These are phyloP conservation scores for Hydnomerulius pinastri DNA, from an alignment of 768 basidiomycete species.

Conservation along the genomic window DNA sequence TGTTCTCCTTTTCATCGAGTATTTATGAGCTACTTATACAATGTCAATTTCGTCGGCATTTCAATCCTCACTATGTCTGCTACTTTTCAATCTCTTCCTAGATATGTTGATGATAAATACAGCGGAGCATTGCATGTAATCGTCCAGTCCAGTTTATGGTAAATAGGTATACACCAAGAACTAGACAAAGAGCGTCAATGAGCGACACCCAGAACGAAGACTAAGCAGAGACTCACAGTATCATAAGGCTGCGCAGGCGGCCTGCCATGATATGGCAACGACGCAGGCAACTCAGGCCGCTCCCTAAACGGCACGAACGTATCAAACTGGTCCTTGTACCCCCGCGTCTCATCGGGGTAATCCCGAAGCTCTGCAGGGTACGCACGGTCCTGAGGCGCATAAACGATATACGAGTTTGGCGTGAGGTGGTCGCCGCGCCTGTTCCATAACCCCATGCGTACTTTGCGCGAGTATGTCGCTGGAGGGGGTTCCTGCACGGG, in stretches of 20 bases:
- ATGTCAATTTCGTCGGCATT: background rate
- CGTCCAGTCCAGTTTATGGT: conserved; percentile 12
- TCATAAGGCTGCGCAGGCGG: conserved; percentile 59
- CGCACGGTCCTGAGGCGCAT: conserved; percentile 55
- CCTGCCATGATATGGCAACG: conserved; percentile 57
- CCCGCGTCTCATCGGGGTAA: conserved; percentile 57
- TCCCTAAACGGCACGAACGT: conserved; percentile 39
- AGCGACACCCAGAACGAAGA: background rate
- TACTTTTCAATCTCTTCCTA: background rate
- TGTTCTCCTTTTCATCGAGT: conserved; percentile 9
- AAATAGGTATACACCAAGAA: conserved; percentile 43
- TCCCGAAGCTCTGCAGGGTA: conserved; percentile 61
- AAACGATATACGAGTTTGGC: conserved; percentile 56
- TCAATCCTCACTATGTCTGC: background rate
- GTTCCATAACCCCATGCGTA: conserved; percentile 71
- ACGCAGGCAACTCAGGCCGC: conserved; percentile 61
- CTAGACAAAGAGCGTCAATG: conserved; percentile 18
- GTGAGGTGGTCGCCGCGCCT: conserved; percentile 74
- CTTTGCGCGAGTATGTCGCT: conserved; percentile 29
- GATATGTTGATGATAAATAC: conserved; percentile 23
- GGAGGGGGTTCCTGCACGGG: conserved; percentile 33
- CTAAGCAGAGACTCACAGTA: conserved; percentile 35
- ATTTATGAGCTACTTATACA: conserved; percentile 29
- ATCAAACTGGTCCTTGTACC: conserved; percentile 59
- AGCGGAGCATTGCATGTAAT: background rate